Evolutionary conservation across 2,329 filamentous ascomycete genomes (phyloP), one percentile per base, ranked within the genome.

Genomic region (Pseudogymnoascus sp.): DNA sequence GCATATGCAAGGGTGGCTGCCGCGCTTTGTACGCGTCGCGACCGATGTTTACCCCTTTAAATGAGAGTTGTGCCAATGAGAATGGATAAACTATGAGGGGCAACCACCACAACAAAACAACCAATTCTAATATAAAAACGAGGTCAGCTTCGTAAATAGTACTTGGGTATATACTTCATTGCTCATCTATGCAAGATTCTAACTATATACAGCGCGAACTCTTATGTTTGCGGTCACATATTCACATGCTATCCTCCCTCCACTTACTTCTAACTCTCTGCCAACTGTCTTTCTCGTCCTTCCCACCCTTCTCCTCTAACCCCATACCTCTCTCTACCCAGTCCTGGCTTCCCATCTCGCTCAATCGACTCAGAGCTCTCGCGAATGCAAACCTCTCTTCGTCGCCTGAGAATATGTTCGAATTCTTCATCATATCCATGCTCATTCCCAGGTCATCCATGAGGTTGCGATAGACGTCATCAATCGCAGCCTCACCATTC

Each of bases 301-400:
- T 72, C 0, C 76, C 76, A 21, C 78, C 73, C 50, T 72, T 67
- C 33, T 71, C 72, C 69, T 74, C 73, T 66, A 79, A 72, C 0
- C 78, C 79, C 70, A 73, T 84, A 1, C 84, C 92, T 11, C 92
- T 76, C 76, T 97, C 93, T 2, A 97, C 89, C 94, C 94, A 99
- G 73, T 97, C 89, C 73, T 86, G 84, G 72, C 90, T 94, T 17
- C 92, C 90, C 94, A 99, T 99, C 75, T 97, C 92, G 61, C 81
- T 88, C 64, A 99, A 76, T 61, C 94, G 79, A 60, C 88, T 92
- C 67, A 97, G 74, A 1, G 94, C 94, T 60, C 94, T 80, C 24
- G 92, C 92, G 78, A 99, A 99, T 0, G 94, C 94, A 77, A 99
- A 99, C 0, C 91, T 84, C 76, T 99, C 94, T 77, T 99, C 94